A percentile compares a stretch with the other conserved stretches of the same genome.
Evolutionary conservation across 2,329 filamentous ascomycete genomes (phyloP).

Genomic region (Septoria linicola): DNA sequence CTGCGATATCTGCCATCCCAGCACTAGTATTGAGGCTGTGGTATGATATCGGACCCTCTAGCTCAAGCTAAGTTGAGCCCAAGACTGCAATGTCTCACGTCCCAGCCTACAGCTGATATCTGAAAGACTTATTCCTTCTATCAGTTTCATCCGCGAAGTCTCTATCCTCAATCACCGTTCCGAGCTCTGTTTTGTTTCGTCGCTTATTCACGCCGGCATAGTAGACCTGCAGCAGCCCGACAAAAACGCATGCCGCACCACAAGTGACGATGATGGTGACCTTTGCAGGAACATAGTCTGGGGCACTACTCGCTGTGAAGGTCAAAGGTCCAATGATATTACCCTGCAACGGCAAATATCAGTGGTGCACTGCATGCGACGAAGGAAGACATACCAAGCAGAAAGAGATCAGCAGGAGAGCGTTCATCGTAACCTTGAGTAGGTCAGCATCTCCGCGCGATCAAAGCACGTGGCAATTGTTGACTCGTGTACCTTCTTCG

Average conservation of each 20-base stretch:
- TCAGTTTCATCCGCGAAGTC: slow-evolving; percentile 37
- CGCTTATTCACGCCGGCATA: slow-evolving; percentile 49
- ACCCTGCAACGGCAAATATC: slow-evolving; percentile 28
- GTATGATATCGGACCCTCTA: too few species aligned
- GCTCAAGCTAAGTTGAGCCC: too few species aligned
- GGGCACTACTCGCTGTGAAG: slow-evolving; percentile 40
- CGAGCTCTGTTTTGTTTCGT: slow-evolving; percentile 29
- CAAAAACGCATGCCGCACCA: slow-evolving; percentile 40
- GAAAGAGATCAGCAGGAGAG: slow-evolving; percentile 46
- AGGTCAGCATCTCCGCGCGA: neutral
- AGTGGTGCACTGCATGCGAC: too few species aligned
- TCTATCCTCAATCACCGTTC: slow-evolving; percentile 27
- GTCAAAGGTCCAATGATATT: slow-evolving; percentile 46
- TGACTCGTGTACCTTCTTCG: slow-evolving; percentile 54
- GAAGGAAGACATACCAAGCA: slow-evolving; percentile 19
- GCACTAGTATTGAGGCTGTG: too few species aligned
- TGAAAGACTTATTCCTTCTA: slow-evolving; percentile 33
- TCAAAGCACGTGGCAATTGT: too few species aligned
- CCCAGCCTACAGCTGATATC: slow-evolving; percentile 21
- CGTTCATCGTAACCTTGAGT: slow-evolving; percentile 52
- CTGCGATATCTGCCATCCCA: too few species aligned
- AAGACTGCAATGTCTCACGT: too few species aligned
- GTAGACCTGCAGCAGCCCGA: slow-evolving; percentile 50
- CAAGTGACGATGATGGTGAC: slow-evolving; percentile 43
- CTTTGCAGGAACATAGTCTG: slow-evolving; percentile 46